Evolutionary conservation across 106 monocot species (phyloP), one percentile per base, ranked within the genome.

Genomic region (Dendrobium huoshanense): DNA sequence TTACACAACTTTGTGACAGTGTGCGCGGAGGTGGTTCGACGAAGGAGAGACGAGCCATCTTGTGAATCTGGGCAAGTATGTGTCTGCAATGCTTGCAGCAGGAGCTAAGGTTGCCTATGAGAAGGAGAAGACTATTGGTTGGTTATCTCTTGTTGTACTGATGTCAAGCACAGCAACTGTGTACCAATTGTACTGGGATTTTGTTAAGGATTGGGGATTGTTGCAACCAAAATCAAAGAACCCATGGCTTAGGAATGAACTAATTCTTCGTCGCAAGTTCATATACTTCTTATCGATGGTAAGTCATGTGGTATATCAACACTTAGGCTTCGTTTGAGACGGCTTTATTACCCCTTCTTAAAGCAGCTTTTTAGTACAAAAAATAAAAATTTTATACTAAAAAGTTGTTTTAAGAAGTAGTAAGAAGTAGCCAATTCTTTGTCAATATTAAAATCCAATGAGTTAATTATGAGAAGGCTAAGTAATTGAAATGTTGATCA

Each of bases 141-240:
- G 87, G 84, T 87, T 99, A 20, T 77, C 83, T 0, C 87, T 99
- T 45, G 79, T 99, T 25, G 87, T 99, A 16, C 70, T 80, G n/a
- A 77, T 93, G 56, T 99, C 99, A 15, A 93, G 99, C 77, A 68
- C 77, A 0, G 92, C 95, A 31, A 98, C 98, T 4, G 83, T 92
- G 16, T 98, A 98, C 78, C 98, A 98, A 44, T 79, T 99, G 47
- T 99, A 95, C 79, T 99, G 99, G 99, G 99, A 99, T 70, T 99
- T 99, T 64, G 99, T 95, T 19, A 99, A 91, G 84, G 99, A 99
- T 73, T 95, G 99, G 95, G 99, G 95, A 0, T 82, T 99, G 74
- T 90, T 99, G 2, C 92, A 93, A 72, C 58, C 81, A 59, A 87
- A 91, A 55, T 99, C 99, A 18, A 93, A 86, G 83, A 99, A 99